Evolutionary conservation across 345 rosid genomes (phyloP), one percentile per base, ranked within the genome.

Genomic region (Eucalyptus leucophloia): DNA sequence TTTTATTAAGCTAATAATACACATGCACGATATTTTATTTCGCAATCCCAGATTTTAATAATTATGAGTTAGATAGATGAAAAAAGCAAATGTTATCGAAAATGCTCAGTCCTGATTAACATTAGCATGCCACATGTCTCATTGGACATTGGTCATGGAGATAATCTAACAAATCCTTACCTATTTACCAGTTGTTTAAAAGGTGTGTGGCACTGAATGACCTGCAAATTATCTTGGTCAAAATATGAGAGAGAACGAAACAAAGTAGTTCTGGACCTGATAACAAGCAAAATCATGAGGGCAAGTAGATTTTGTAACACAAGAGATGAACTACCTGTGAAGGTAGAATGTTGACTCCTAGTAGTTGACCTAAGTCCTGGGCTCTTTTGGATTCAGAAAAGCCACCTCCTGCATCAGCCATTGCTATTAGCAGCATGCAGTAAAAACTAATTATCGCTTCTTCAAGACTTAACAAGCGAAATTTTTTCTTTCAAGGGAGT

Each of bases 181-280:
- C 93, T 95, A 69, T 92, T 92, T 6, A 91, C 95, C 87, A 95
- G 92, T 91, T 96, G 95, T 89, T 94, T 93, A 87, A 96, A 96
- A 86, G 96, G 97, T 80, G 97, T 92, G 92, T 97, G 99, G 28
- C 97, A 98, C 92, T 97, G 99, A 28, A 97, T 89, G 89, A 97
- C 95, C 98, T 97, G 93, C 93, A 92, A 60, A 34, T 81, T 37
- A 56, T 89, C 45, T 85, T 82, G 32, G 54, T 77, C 42, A 32
- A 30, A 87, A 62, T 47, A 53, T 60, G 85, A 54, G 47, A 32
- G 49, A 32, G 11, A 49, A 53, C 4, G 7, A 62, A 77, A 49
- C 85, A 87, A 60, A 83, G 12, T 23, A 56, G 2, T 56, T 30
- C 21, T 28, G 67, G 50, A 28, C 32, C 32, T 16, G 47, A 10